A percentile compares a stretch with the other conserved stretches of the same genome.
These are phyloP conservation scores for Penicillium digitatum DNA, from an alignment of 2,329 filamentous ascomycete genomes.

Conservation along the genomic window DNA sequence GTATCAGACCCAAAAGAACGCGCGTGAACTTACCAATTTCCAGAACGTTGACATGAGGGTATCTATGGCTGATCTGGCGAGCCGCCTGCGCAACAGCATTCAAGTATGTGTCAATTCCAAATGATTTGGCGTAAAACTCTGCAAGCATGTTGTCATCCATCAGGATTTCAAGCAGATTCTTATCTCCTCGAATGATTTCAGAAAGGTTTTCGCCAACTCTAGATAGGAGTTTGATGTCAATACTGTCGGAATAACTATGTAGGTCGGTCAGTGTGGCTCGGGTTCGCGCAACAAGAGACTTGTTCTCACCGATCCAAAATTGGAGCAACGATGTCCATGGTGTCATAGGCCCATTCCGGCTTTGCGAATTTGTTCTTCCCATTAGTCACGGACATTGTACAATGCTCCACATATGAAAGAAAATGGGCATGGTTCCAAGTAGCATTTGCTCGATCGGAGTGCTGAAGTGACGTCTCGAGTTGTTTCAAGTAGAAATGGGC, in stretches of 20 bases:
- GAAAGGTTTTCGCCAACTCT: conserved; percentile 35
- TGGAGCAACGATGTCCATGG: conserved; percentile 1
- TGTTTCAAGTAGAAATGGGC: conserved; percentile 20
- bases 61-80: conserved; percentile 38
- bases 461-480: not conserved
- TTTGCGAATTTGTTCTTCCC: conserved; percentile 10
- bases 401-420: conserved; percentile 14
- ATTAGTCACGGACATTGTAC: conserved; percentile 8
- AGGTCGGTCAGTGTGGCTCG: not conserved
- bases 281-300: not conserved
- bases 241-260: conserved; percentile 4
- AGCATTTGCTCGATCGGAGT: not conserved
- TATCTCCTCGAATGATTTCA: conserved; percentile 33
- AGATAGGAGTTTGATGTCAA: conserved; percentile 12
- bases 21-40: conserved; percentile 31
- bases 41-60: conserved; percentile 44
- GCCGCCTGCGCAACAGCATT: conserved; percentile 28
- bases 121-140: conserved; percentile 31
- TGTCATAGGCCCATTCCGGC: conserved; percentile 14
- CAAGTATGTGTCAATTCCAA: conserved; percentile 23
- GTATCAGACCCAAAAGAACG: not conserved
- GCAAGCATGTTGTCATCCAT: conserved; percentile 35
- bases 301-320: conserved; percentile 10
- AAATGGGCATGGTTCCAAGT: conserved; percentile 12
- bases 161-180: conserved; percentile 39